phyloP scores from a whole-genome alignment of 148 eudicot genomes.

The Chenopodium album region DNA sequence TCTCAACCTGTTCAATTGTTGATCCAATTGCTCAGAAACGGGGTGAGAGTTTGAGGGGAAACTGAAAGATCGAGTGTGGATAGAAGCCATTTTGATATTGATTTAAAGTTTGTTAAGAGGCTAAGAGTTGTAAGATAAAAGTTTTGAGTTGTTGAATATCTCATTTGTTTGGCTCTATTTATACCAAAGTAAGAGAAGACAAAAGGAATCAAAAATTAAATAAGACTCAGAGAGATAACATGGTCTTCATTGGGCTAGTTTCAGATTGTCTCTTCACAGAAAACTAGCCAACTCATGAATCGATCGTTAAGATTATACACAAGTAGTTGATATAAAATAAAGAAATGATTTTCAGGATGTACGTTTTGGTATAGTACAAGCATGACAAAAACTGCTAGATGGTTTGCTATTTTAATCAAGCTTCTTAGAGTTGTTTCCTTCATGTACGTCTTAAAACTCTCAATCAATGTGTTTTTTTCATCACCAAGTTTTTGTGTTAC shows the following conservation, averaged over 20 bases:
- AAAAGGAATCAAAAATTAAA: constrained; percentile 12
- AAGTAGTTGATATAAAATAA: too few species aligned
- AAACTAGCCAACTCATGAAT: background rate
- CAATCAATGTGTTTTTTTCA: background rate
- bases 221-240: background rate
- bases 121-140: background rate
- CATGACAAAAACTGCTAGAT: background rate
- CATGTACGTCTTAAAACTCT: too few species aligned
- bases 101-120: background rate
- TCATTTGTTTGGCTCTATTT: background rate
- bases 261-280: background rate
- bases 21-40: constrained; percentile 7
- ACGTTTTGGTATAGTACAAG: background rate
- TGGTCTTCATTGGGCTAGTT: background rate
- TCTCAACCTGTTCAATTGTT: constrained; percentile 25
- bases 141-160: constrained; percentile 9
- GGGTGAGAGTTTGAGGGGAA: constrained; percentile 29
- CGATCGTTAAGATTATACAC: background rate
- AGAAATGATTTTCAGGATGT: too few species aligned
- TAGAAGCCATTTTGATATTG: constrained; percentile 11
- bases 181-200: constrained; percentile 11
- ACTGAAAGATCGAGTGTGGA: constrained; percentile 34
- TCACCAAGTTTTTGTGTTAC: background rate
- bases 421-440: background rate
- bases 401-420: background rate